Base-by-base conservation (phyloP, 2,329 filamentous ascomycete species). In the Pyrenophora seminiperda region DNA sequence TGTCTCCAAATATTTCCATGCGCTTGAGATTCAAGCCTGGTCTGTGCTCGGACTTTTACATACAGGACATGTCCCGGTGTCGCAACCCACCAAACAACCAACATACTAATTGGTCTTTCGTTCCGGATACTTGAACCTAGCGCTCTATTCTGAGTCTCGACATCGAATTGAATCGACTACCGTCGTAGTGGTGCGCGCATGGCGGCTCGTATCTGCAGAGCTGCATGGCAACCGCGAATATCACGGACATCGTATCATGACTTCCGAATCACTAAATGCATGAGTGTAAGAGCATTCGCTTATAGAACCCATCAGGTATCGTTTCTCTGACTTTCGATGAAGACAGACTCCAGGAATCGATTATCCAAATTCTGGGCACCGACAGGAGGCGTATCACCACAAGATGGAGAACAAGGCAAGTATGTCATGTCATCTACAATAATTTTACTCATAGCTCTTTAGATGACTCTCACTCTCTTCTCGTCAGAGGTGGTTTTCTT, bases 281-380 rank as follows among this genome's bases (percentile, higher is more conserved):
- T 70, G 72, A 68, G 76, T 60, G 77, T 80, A 72, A 34, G 37
- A 3, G 4, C 2, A 10, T 13, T 7, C 6, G 18, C 3, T 10
- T 3, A 3, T 5, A 14, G 10, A 1, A 4, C 5, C 1, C 5
- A 13, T 22, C 10, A 4, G 2, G 4, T 31, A 6, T 17, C 2
- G n/a, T 7, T 5, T 19, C 7, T 22, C 4, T 48, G 14, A 47
- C 29, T 2, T 1, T 13, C 13, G 29, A 1, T 1, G 3, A 6
- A 86, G 81, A 72, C 71, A 58, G 83, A 87, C 73, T 75, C 79
- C 37, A 76, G 83, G 57, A 79, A 76, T 63, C 79, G 87, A 56
- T 72, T 93, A 7, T 93, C 90, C 3, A 85, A 79, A 37, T 83
- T 91, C 72, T 97, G 92, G 90, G 80, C 86, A 20, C 90, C 91